Evolutionary conservation across 495 filamentous ascomycete genomes (phyloP), one percentile per base, ranked within the genome.

Genomic region (Hypoxylon cercidicola): DNA sequence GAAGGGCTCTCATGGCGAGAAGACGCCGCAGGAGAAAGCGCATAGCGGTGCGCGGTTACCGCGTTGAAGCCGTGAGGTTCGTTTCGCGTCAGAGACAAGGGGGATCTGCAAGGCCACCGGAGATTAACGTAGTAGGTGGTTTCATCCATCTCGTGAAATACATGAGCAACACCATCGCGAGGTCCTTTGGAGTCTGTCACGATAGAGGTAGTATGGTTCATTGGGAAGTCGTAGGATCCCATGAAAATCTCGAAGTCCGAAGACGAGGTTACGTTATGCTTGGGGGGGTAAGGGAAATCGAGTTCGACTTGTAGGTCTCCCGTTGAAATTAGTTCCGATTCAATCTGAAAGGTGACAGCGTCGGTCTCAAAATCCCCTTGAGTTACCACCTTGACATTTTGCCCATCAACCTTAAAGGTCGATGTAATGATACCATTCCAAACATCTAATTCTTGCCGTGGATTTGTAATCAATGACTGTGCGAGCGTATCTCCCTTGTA

Each of bases 231-330:
- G 48, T 71, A 71, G 45, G 76, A 55, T 5, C 77, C 77, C 45
- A 78, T 75, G 58, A 75, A 77, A 18, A 69, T 55, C 39, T 69
- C 66, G 34, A 60, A 69, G 19, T 69, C 62, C 18, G 62, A 69
- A 13, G 59, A 55, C 13, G 41, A 35, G 1, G 47, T 57, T 20
- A 62, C 57, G 28, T 74, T 78, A 49, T 74, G 72, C 11, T 70
- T 67, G 39, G 72, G 73, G 37, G 71, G 68, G 57, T 77, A 80
- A n/a, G 77, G 77, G 47, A 74, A 80, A 41, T 80, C 77, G 30
- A 80, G 72, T 44, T 75, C 74, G 3, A 78, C 71, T 18, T 70
- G 71, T 12, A 80, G 51, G 15, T 67, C 41, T 2, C 74, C 75
- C 12, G 15, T 52, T 40, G 60, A 58, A 7, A 78, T 41, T 9